phyloP scores from a whole-genome alignment of 2,329 filamentous ascomycete genomes.

The Chaetomium globosum region DNA sequence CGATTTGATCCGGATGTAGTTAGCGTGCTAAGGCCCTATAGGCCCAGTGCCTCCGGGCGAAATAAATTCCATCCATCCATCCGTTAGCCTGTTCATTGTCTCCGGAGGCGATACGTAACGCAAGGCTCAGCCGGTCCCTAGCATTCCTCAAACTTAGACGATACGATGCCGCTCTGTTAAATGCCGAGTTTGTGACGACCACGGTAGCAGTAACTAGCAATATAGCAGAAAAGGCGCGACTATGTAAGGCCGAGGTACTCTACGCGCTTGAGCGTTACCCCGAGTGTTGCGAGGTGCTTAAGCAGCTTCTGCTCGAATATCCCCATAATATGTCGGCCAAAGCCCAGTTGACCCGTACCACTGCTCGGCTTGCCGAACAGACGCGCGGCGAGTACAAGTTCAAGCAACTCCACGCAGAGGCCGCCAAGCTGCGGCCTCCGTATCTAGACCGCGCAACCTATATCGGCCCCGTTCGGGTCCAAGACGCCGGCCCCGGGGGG shows the following conservation, averaged over 20 bases:
- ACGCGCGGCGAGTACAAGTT: conserved; percentile 47
- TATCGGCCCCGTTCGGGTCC: conserved; percentile 39
- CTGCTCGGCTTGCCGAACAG: conserved; percentile 45
- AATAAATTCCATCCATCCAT: no score
- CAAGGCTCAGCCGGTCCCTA: conserved; percentile 45
- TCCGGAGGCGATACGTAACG: conserved; percentile 42
- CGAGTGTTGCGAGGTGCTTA: conserved; percentile 44
- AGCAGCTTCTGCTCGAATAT: conserved; percentile 40
- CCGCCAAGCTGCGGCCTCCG: conserved; percentile 44
- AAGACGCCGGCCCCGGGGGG: conserved; percentile 41
- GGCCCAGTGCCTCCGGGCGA: no score
- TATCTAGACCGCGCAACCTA: conserved; percentile 53
- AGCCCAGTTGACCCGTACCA: conserved; percentile 39
- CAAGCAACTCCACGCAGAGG: conserved; percentile 40
- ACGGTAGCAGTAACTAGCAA: background rate
- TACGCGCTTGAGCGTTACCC: conserved; percentile 48
- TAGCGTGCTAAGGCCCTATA: no score
- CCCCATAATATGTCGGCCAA: conserved; percentile 43
- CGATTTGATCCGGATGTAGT: no score
- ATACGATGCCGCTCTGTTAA: conserved; percentile 40
- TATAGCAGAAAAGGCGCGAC: conserved; percentile 48
- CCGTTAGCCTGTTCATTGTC: conserved; percentile 37
- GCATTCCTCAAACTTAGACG: conserved; percentile 40
- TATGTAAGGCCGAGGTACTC: conserved; percentile 49
- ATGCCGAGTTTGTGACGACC: conserved; percentile 35